Evolutionary conservation across 2,329 filamentous ascomycete species (phyloP).

Genomic region (Arthrobotrys entomopaga): DNA sequence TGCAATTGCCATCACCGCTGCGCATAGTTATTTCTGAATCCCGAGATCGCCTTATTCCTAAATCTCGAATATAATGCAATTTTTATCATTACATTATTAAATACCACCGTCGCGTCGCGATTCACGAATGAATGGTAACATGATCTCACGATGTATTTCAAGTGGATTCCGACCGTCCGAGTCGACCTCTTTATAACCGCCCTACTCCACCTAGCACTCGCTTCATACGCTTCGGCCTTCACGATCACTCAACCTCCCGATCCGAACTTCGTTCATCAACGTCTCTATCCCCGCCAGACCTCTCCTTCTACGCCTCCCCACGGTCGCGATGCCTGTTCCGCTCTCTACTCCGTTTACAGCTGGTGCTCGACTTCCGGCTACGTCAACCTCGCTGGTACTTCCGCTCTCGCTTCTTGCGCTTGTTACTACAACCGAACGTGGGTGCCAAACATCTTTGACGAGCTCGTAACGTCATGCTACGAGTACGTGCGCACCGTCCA

Average conservation of each 20-base stretch:
- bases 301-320: conserved; percentile 14
- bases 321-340: conserved; percentile 50
- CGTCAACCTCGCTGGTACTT: conserved; percentile 35
- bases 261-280: conserved; percentile 32
- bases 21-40: no score
- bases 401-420: conserved; percentile 46
- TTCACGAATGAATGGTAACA: conserved; percentile 4
- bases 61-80: no score
- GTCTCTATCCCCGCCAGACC: conserved; percentile 44
- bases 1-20: no score
- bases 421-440: conserved; percentile 41
- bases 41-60: no score
- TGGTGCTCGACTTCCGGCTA: conserved; percentile 48
- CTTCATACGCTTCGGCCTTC: conserved; percentile 1
- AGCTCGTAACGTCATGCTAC: conserved; percentile 46
- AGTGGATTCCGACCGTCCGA: conserved; percentile 1
- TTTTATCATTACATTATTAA: no score
- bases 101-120: no score
- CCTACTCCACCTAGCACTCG: conserved; percentile 5
- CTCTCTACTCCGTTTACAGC: conserved; percentile 51
- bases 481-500: conserved; percentile 44
- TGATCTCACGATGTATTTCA: conserved; percentile 20
- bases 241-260: conserved; percentile 45
- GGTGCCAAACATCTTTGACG: conserved; percentile 46
- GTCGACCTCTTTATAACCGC: conserved; percentile 9